Evolutionary conservation across 352 stramenopile species (phyloP), one percentile per base, ranked within the genome.

Genomic region (Lagenidium giganteum): DNA sequence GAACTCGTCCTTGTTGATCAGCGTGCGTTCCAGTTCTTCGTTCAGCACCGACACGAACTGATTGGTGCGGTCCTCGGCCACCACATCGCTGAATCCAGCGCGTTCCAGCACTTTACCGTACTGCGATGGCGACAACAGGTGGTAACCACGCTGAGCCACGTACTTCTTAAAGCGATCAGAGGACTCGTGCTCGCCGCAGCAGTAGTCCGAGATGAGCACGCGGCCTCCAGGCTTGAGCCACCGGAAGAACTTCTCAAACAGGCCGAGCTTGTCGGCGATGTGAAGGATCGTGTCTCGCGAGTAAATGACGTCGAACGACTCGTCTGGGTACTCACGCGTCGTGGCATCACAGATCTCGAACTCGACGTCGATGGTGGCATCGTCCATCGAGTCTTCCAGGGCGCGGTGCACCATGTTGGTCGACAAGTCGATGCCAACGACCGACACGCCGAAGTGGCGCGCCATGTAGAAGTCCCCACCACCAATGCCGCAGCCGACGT

Each of bases 401-500:
- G 51, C 51, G 9, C 44, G 44, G 27, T 59, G 44, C 30, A 59
- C 44, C 51, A 59, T 59, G 27, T 59, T 59, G 4, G 51, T 59
- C 16, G 51, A 59, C 14, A 59, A 22, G 36, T 59, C 51, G 36
- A 59, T 59, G 17, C 51, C 51, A 7, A 59, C 34, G 8, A 59
- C 51, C 4, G 70, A 57, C 5, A 64, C 54, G 23, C 66, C 77
- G 22, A 95, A 64, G 24, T 81, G 71, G 43, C 87, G 86, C 16
- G 72, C 72, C 17, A 87, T 60, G 42, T 84, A 87, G 29, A 78
- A 54, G 6, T 54, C 62, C 8, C 72, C 83, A 12, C 73, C 73
- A 23, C 73, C 73, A 28, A 86, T 79, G 25, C 73, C 73, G 42
- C 73, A 86, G 24, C 74, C 74, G 11, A 87, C 74, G 44, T 87